Evolutionary conservation across 1,284 basidiomycete genomes (phyloP).

Genomic region (Lignosus rhinocerotis): DNA sequence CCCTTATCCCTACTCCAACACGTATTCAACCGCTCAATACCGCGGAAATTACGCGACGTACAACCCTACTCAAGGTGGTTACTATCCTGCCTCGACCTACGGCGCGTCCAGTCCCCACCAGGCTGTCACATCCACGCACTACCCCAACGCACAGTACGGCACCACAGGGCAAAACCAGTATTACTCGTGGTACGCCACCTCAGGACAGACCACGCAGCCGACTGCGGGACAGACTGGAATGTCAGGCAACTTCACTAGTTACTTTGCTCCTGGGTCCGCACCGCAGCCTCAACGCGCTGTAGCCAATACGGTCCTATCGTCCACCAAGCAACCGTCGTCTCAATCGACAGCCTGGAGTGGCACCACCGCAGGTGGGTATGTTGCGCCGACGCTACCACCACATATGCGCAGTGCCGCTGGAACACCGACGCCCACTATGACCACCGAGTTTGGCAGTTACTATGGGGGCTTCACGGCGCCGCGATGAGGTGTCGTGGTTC

Average conservation of each 20-base stretch:
- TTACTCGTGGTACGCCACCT: conserved; percentile 39
- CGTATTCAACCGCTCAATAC: conserved; percentile 29
- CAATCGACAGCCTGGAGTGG: conserved; percentile 29
- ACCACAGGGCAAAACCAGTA: conserved; percentile 34
- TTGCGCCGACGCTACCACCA: conserved; percentile 42
- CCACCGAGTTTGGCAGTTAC: conserved; percentile 24
- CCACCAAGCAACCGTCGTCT: conserved; percentile 30
- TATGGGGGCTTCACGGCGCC: conserved; percentile 29
- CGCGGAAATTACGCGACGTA: conserved; percentile 30
- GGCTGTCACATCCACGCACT: conserved; percentile 20
- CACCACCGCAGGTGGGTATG: conserved; percentile 26
- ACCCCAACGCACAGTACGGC: conserved; percentile 31
- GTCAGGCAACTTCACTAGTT: conserved; percentile 29
- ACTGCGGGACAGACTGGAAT: conserved; percentile 19
- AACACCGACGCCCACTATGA: conserved; percentile 24
- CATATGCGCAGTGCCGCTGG: conserved; percentile 35
- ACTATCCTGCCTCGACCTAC: background rate
- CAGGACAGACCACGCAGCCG: conserved; percentile 54
- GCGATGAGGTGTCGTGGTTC: conserved; percentile 12
- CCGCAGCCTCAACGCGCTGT: conserved; percentile 44
- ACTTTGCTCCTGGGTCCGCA: conserved; percentile 31
- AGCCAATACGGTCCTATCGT: conserved; percentile 44
- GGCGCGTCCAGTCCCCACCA: conserved; percentile 5
- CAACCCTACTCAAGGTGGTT: background rate
- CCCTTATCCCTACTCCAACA: conserved; percentile 23